These are phyloP conservation scores for Gaeumannomyces tritici DNA, from an alignment of 2,329 filamentous ascomycete species.

Conservation along the genomic window DNA sequence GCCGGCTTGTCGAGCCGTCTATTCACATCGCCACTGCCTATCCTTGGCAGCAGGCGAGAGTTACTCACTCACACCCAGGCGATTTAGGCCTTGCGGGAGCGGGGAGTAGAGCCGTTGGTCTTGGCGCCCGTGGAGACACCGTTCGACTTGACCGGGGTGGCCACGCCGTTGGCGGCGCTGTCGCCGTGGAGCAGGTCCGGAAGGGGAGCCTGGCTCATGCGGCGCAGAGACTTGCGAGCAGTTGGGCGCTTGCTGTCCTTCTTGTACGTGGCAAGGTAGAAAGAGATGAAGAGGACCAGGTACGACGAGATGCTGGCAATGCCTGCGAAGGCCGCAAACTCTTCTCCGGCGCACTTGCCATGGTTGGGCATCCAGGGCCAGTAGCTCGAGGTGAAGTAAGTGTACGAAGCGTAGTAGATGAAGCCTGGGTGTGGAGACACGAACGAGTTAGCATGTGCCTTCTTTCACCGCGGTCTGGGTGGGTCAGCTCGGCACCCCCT, in stretches of 20 bases:
- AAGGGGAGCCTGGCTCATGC: constrained; percentile 57
- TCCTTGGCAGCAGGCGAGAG: background rate
- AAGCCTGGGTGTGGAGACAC: constrained; percentile 51
- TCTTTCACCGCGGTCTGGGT: background rate
- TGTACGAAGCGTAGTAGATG: constrained; percentile 98
- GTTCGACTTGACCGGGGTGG: constrained; percentile 37
- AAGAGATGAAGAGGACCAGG: constrained; percentile 95
- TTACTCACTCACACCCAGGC: background rate
- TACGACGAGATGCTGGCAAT: constrained; percentile 91
- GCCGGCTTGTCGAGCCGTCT: background rate
- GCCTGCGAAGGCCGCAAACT: constrained; percentile 89
- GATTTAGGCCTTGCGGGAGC: constrained; percentile 60
- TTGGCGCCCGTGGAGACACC: constrained; percentile 44
- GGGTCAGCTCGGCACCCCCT: background rate
- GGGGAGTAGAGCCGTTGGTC: constrained; percentile 39
- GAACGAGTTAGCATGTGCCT: constrained; percentile 6
- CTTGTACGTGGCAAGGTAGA: constrained; percentile 96
- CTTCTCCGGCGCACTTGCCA: constrained; percentile 86
- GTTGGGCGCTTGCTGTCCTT: constrained; percentile 71
- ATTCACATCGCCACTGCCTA: background rate
- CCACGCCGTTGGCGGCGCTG: constrained; percentile 34
- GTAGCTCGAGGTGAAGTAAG: constrained; percentile 91
- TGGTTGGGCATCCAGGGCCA: constrained; percentile 74
- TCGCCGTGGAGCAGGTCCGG: constrained; percentile 70
- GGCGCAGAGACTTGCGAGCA: constrained; percentile 66